phyloP scores from a whole-genome alignment of 2,329 filamentous ascomycete species.

The Claviceps cyperi region DNA sequence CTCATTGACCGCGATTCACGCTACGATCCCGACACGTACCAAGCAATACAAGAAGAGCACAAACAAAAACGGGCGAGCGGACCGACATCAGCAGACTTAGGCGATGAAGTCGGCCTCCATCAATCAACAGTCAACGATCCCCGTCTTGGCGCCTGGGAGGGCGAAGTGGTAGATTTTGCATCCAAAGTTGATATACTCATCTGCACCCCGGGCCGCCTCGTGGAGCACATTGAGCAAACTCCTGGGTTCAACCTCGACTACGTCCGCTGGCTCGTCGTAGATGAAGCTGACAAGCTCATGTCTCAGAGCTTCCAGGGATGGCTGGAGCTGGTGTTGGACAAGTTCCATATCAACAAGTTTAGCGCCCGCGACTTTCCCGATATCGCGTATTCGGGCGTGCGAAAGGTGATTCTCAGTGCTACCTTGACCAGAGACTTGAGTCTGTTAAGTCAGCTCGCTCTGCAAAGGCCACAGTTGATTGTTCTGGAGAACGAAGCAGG shows the following conservation, averaged over 20 bases:
- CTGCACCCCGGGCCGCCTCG: slow-evolving; percentile 79
- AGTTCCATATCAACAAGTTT: slow-evolving; percentile 34
- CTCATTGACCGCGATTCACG: slow-evolving; percentile 31
- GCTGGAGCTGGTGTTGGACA: slow-evolving; percentile 57
- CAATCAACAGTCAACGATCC: slow-evolving; percentile 11
- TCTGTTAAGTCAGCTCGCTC: slow-evolving; percentile 57
- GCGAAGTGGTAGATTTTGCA: slow-evolving; percentile 45
- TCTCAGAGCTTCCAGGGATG: slow-evolving; percentile 89
- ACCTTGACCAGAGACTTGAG: slow-evolving; percentile 83
- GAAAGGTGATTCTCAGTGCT: slow-evolving; percentile 78
- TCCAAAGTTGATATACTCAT: slow-evolving; percentile 79
- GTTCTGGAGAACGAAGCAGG: slow-evolving; percentile 48
- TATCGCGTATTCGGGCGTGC: slow-evolving; percentile 39
- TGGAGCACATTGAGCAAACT: slow-evolving; percentile 79
- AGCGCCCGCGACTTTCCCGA: slow-evolving; percentile 39
- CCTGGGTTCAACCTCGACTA: slow-evolving; percentile 65
- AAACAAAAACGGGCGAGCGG: slow-evolving; percentile 4
- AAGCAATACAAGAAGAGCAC: slow-evolving; percentile 13
- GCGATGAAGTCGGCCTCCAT: slow-evolving; percentile 9
- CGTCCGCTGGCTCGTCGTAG: slow-evolving; percentile 78
- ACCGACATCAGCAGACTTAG: slow-evolving; percentile 5
- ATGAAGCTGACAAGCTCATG: slow-evolving; percentile 85
- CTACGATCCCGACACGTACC: slow-evolving; percentile 50
- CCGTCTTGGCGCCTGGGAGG: slow-evolving; percentile 21
- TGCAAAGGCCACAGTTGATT: slow-evolving; percentile 62